Conservation (phyloP, 805 yeast species). For the Clavispora santaluciae region DNA sequence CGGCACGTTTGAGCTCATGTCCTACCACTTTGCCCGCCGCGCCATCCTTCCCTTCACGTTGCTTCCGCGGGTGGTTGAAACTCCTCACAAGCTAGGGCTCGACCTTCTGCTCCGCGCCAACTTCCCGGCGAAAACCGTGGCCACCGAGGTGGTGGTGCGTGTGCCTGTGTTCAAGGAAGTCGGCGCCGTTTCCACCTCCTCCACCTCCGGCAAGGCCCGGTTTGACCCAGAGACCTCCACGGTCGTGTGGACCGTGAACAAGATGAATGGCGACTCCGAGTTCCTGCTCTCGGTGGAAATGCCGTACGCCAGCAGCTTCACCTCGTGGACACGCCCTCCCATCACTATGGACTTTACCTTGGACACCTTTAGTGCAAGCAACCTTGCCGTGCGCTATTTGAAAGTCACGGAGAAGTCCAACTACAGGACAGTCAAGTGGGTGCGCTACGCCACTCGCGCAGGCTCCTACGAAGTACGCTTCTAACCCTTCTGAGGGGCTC, state of each 20-base stretch:
- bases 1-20: slow-evolving; percentile 80
- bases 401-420: slow-evolving; percentile 55
- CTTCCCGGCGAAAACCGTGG: slow-evolving; percentile 53
- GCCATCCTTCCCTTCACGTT: slow-evolving; percentile 69
- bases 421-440: slow-evolving; percentile 82
- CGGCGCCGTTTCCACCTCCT: slow-evolving; percentile 22
- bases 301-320: slow-evolving; percentile 22
- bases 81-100: slow-evolving; percentile 48
- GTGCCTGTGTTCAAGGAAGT: slow-evolving; percentile 62
- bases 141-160: slow-evolving; percentile 57
- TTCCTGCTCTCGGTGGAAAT: slow-evolving; percentile 52
- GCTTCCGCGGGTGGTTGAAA: slow-evolving; percentile 46
- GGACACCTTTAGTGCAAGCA: slow-evolving; percentile 73
- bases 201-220: slow-evolving; percentile 62
- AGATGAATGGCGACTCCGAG: slow-evolving; percentile 64
- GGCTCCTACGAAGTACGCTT: slow-evolving; percentile 76
- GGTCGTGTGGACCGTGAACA: slow-evolving; percentile 65
- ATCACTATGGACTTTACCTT: slow-evolving; percentile 64
- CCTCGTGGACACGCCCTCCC: slow-evolving; percentile 70
- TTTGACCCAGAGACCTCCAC: slow-evolving; percentile 61
- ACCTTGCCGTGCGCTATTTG: slow-evolving; percentile 67
- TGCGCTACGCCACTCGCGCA: slow-evolving; percentile 67
- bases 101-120: slow-evolving; percentile 58
- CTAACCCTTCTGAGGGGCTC: background rate
- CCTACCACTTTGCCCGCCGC: slow-evolving; percentile 47